Base-by-base conservation (phyloP, 352 stramenopile species). In the Poterioochromonas sp. region DNA sequence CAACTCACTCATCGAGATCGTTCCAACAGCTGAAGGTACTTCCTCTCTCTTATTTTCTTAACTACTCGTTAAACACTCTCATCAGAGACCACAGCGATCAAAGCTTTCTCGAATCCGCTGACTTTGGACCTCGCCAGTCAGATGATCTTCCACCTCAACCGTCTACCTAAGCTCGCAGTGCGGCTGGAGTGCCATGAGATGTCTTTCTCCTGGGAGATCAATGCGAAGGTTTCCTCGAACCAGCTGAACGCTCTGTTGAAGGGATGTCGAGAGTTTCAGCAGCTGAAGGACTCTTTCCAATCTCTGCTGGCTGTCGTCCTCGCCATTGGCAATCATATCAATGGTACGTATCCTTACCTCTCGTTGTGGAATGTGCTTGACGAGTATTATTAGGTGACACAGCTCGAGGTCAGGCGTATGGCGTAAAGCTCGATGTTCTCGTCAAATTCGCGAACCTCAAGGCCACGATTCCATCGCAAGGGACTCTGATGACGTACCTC, bases 311-410 rank as follows among this genome's bases (percentile, higher is more conserved):
- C 26, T 40, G 26, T 74, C 2, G n/a, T 74, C 32, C 29, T 74
- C 34, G 2, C 39, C 0, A 37, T 74, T 40, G 65, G 65, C 37
- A 74, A 74, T 39, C 53, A 58, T 74, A 53, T 74, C 1, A 74
- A 74, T 54, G 65, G 65, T 20, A n/a, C n/a, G n/a, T n/a, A n/a
- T n/a, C n/a, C n/a, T n/a, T n/a, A n/a, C n/a, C n/a, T n/a, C n/a
- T n/a, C n/a, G n/a, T n/a, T n/a, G n/a, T n/a, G n/a, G n/a, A n/a
- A n/a, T n/a, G n/a, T n/a, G n/a, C n/a, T n/a, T n/a, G n/a, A n/a
- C n/a, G n/a, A n/a, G n/a, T n/a, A n/a, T n/a, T n/a, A n/a, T n/a
- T n/a, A n/a, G n/a, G n/a, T n/a, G n/a, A n/a, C n/a, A n/a, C n/a
- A n/a, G 44, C 11, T n/a, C n/a, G n/a, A n/a, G n/a, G n/a, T n/a